These are phyloP conservation scores for Leccinum fallax DNA, from an alignment of 1,284 basidiomycete genomes.

Conservation along the genomic window DNA sequence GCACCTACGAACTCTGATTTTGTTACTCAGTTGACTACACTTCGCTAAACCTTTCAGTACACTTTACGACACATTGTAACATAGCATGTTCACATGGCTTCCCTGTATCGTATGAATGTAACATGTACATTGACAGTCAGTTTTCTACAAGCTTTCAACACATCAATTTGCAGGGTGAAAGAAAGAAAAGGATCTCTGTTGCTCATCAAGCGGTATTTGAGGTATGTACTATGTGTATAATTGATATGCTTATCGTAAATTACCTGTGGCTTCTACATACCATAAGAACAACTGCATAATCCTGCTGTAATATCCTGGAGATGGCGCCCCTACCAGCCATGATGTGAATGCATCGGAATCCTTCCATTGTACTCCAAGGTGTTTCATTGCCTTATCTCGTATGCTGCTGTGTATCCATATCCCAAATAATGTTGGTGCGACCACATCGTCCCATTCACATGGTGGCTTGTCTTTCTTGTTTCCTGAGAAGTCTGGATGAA, in stretches of 20 bases:
- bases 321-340: background rate
- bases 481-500: background rate
- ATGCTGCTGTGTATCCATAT: background rate
- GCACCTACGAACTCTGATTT: too few species aligned
- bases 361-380: background rate
- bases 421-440: background rate
- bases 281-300: background rate
- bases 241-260: background rate
- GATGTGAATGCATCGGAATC: background rate
- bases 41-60: too few species aligned
- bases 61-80: too few species aligned
- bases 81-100: too few species aligned
- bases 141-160: too few species aligned
- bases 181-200: too few species aligned
- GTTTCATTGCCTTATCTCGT: background rate
- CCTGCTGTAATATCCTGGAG: background rate
- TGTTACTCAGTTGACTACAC: too few species aligned
- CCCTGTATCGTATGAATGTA: too few species aligned
- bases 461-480: background rate
- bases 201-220: too few species aligned
- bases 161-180: too few species aligned
- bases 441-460: background rate
- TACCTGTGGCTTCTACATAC: background rate
- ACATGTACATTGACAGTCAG: too few species aligned
- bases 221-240: too few species aligned